A percentile compares a stretch with the other conserved stretches of the same genome.
Evolutionary conservation across 108 stramenopile species (phyloP).

Genomic region (Epipyxis sp.): DNA sequence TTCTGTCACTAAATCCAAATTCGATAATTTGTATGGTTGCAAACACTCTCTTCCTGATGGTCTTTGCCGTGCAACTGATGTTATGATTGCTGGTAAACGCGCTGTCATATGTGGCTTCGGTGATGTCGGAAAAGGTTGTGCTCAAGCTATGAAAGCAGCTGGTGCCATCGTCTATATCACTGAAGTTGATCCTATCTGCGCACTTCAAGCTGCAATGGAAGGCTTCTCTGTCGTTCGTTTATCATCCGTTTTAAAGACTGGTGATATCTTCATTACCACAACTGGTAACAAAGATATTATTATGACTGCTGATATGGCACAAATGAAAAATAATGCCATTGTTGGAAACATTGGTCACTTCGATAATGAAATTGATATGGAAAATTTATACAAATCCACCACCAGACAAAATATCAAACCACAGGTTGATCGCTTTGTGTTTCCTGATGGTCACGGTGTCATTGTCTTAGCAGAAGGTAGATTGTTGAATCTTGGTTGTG

Average conservation of each 20-base stretch:
- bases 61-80: constrained; percentile 99
- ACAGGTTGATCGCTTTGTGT: constrained; percentile 97
- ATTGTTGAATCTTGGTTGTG: constrained; percentile 98
- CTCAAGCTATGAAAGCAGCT: constrained; percentile 94
- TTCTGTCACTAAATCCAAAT: constrained; percentile 99
- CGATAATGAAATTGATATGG: constrained; percentile 99
- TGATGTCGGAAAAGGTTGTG: constrained; percentile 99
- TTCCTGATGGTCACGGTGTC: constrained; percentile 80
- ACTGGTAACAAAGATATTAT: constrained; percentile 99
- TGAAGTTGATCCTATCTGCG: constrained; percentile 99
- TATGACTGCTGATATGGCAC: constrained; percentile 84
- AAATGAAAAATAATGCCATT: constrained; percentile 99
- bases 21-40: constrained; percentile 99
- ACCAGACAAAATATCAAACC: constrained; percentile 99
- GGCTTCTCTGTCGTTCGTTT: constrained; percentile 91
- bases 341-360: constrained; percentile 99
- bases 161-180: constrained; percentile 96
- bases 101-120: constrained; percentile 99
- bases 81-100: constrained; percentile 98
- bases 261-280: constrained; percentile 99
- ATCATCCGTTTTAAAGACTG: constrained; percentile 71
- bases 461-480: constrained; percentile 98
- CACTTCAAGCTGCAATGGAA: constrained; percentile 99
- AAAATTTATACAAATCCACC: constrained; percentile 75
- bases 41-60: constrained; percentile 99